Percentiles rank a stretch among this genome's conserved stretches.
phyloP scores from a whole-genome alignment of 2,329 filamentous ascomycete genomes.

The Metarhizium brunneum region DNA sequence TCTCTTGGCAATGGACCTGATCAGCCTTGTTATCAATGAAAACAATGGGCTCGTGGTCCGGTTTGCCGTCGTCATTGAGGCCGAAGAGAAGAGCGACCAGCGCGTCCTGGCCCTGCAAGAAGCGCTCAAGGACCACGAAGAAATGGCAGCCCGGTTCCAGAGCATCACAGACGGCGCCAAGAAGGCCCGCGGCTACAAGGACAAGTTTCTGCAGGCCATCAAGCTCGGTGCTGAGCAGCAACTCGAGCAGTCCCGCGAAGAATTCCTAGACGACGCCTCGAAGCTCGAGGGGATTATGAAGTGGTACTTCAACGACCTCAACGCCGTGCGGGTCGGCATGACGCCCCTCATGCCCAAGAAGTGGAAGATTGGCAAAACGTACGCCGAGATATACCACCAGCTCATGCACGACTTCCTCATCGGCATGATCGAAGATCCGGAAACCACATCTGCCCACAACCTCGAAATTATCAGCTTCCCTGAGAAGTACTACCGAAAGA shows the following conservation, averaged over 20 bases:
- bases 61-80: conserved; percentile 84
- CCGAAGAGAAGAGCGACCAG: conserved; percentile 93
- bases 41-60: conserved; percentile 87
- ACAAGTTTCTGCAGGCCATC: conserved; percentile 82
- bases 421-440: conserved; percentile 71
- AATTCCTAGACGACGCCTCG: conserved; percentile 75
- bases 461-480: conserved; percentile 92
- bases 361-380: conserved; percentile 91
- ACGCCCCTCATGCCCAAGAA: conserved; percentile 84
- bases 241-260: conserved; percentile 60
- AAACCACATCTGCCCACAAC: conserved; percentile 77
- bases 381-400: conserved; percentile 81
- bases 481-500: conserved; percentile 92
- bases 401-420: conserved; percentile 94
- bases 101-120: conserved; percentile 87
- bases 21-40: conserved; percentile 75
- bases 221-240: conserved; percentile 63
- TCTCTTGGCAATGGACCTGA: conserved; percentile 78
- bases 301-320: conserved; percentile 98
- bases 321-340: conserved; percentile 91
- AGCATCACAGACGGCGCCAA: conserved; percentile 91
- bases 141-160: conserved; percentile 87
- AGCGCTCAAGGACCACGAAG: conserved; percentile 89
- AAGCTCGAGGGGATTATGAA: conserved; percentile 79
- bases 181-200: conserved; percentile 89